Evolutionary conservation across 139 green algal genomes (phyloP).

Genomic region (Gonium pectorale): DNA sequence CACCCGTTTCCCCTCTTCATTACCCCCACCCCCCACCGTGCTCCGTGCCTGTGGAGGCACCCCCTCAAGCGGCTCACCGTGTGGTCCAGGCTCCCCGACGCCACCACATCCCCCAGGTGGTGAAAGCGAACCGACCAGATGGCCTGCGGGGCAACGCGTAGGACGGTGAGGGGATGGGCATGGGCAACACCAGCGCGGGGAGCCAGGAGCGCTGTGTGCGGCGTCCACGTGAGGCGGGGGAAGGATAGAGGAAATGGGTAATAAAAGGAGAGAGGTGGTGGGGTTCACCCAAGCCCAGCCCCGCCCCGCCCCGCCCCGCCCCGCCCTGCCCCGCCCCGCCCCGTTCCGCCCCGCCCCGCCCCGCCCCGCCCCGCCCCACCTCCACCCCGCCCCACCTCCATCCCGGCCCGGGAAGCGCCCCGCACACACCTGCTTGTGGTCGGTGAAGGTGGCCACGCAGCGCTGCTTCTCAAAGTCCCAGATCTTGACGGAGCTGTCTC

Average conservation of each 20-base stretch:
- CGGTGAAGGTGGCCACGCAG: slow-evolving; percentile 82
- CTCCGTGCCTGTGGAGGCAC: too few relatives aligned
- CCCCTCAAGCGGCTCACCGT: slow-evolving; percentile 67
- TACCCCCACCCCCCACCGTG: too few relatives aligned
- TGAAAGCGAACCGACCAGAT: slow-evolving; percentile 71
- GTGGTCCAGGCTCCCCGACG: slow-evolving; percentile 83
- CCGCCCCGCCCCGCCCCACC: neutral
- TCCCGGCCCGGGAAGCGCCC: neutral
- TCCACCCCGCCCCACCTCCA: neutral
- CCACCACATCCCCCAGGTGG: slow-evolving; percentile 80
- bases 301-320: too few relatives aligned
- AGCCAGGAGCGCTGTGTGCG: too few relatives aligned
- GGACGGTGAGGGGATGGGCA: neutral
- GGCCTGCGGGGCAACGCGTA: neutral
- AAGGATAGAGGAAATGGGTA: too few relatives aligned
- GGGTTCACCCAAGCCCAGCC: too few relatives aligned
- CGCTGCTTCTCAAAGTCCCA: slow-evolving; percentile 89
- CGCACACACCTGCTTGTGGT: slow-evolving; percentile 77
- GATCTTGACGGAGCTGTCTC: slow-evolving; percentile 85
- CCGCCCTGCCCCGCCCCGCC: too few relatives aligned
- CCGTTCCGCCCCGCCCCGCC: too few relatives aligned
- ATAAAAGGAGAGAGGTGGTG: too few relatives aligned
- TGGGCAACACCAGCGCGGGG: too few relatives aligned
- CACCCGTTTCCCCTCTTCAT: too few relatives aligned
- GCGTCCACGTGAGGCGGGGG: too few relatives aligned